phyloP scores from a whole-genome alignment of 306 rosid species.

The Ormosia semicastrata region DNA sequence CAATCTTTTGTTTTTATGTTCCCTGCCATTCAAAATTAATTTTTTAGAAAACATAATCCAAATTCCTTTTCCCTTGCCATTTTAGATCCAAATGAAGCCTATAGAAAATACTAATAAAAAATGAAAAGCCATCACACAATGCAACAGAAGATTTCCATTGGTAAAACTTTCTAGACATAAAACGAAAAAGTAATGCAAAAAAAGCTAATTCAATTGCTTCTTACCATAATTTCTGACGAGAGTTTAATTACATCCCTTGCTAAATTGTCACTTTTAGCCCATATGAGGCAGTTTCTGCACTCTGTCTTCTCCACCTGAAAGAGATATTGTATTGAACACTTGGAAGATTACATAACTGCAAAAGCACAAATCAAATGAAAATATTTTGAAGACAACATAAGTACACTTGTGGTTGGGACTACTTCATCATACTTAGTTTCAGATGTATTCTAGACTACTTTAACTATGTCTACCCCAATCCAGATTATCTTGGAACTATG shows the following conservation, averaged over 20 bases:
- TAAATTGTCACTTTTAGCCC: slow-evolving; percentile 89
- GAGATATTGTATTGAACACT: background rate
- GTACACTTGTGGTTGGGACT: background rate
- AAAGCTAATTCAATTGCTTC: slow-evolving; percentile 2
- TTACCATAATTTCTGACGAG: slow-evolving; percentile 64
- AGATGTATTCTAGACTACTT: background rate
- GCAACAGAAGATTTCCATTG: background rate
- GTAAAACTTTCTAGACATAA: background rate
- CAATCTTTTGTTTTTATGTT: slow-evolving; percentile 1
- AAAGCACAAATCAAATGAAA: background rate
- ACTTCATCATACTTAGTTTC: background rate
- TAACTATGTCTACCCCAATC: background rate
- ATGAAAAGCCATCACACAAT: slow-evolving; percentile 13
- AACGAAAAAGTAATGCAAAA: slow-evolving; percentile 3
- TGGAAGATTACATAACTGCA: slow-evolving; percentile 7
- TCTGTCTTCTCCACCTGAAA: slow-evolving; percentile 70
- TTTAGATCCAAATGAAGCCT: slow-evolving; percentile 14
- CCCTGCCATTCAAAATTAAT: background rate
- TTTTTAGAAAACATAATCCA: slow-evolving; percentile 1
- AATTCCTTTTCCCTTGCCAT: background rate
- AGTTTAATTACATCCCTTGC: slow-evolving; percentile 77
- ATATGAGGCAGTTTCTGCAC: slow-evolving; percentile 73
- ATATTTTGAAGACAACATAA: background rate
- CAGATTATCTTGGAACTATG: background rate
- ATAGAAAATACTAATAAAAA: background rate